Conservation (phyloP, 257 asterid genomes). For the Gynochthodes officinalis region DNA sequence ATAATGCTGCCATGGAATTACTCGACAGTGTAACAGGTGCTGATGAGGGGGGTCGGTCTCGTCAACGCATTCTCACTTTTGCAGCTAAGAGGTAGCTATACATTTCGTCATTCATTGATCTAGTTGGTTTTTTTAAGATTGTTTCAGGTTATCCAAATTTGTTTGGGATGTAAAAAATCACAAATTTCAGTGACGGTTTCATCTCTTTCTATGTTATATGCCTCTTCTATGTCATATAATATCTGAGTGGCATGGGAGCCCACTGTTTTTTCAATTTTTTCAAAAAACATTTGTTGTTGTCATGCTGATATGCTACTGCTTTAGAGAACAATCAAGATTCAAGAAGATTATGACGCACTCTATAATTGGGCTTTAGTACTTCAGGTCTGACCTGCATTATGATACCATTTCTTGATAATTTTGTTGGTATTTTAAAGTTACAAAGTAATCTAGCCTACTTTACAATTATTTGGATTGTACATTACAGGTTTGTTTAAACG, state of each 20-base stretch:
- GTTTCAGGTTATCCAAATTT: not conserved
- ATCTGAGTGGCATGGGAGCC: no score
- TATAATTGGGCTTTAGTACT: constrained; percentile 99
- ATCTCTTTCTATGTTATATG: no score
- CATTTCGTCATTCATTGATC: not conserved
- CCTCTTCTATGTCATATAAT: no score
- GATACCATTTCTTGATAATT: constrained; percentile 3
- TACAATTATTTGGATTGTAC: not conserved
- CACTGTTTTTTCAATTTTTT: no score
- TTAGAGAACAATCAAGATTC: constrained; percentile 89
- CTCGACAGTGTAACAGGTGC: constrained; percentile 81
- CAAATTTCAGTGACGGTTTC: not conserved
- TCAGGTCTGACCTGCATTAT: constrained; percentile 56
- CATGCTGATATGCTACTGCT: constrained; percentile 86
- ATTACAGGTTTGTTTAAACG: constrained; percentile 18
- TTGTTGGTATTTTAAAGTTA: not conserved
- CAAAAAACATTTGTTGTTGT: constrained; percentile 19
- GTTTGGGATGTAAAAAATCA: not conserved
- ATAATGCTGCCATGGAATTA: constrained; percentile 91
- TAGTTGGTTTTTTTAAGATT: not conserved
- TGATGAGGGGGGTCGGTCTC: constrained; percentile 97
- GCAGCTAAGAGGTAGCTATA: constrained; percentile 86
- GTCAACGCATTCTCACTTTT: constrained; percentile 89
- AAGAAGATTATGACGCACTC: constrained; percentile 96
- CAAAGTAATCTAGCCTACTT: not conserved